Evolutionary conservation across 129 eudicot genomes (phyloP).

Genomic region (Pulicaria dysenterica): DNA sequence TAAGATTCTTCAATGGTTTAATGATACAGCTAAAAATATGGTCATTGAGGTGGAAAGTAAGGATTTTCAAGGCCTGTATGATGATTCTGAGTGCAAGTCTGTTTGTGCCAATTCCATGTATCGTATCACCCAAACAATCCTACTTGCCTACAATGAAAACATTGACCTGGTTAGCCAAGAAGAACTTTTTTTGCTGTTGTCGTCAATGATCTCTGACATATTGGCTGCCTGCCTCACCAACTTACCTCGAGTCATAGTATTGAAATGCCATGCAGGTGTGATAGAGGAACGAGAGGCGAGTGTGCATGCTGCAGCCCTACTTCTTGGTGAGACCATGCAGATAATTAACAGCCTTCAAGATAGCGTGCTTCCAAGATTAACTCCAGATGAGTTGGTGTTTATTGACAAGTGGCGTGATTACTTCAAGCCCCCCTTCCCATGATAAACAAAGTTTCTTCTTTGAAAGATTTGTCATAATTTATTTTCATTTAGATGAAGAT

Average conservation of each 20-base stretch:
- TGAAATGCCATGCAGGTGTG: slow-evolving; percentile 9
- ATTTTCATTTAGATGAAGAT: background rate
- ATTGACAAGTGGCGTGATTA: background rate
- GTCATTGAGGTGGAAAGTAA: background rate
- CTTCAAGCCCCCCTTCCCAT: background rate
- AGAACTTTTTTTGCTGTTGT: background rate
- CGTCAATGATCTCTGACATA: slow-evolving; percentile 7
- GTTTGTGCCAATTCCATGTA: slow-evolving; percentile 4
- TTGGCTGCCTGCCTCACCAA: slow-evolving; percentile 18
- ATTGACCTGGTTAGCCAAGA: background rate
- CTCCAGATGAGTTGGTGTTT: background rate
- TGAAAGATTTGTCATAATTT: background rate
- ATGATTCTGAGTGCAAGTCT: background rate
- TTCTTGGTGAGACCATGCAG: slow-evolving; percentile 12
- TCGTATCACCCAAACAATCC: background rate
- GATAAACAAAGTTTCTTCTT: background rate
- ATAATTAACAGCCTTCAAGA: background rate
- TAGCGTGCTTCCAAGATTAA: background rate
- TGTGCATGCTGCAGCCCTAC: slow-evolving; percentile 6
- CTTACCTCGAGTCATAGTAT: slow-evolving; percentile 2
- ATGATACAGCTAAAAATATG: background rate
- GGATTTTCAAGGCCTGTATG: background rate
- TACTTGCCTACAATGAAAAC: background rate
- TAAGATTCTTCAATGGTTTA: background rate
- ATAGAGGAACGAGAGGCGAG: background rate